These are phyloP conservation scores for Schoenoplectus tabernaemontani DNA, from an alignment of 202 grass and related monocot species.

Conservation along the genomic window DNA sequence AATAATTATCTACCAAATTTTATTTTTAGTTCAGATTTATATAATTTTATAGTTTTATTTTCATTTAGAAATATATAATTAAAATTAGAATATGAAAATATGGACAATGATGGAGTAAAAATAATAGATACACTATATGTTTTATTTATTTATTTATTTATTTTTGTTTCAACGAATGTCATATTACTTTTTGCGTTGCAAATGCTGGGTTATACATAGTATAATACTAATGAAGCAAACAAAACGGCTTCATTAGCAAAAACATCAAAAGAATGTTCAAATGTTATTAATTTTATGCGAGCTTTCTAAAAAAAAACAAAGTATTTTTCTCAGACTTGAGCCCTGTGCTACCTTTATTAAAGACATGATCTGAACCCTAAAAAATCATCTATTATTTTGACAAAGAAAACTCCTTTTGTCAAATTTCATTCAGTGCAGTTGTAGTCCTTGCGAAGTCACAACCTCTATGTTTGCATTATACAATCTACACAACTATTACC, in stretches of 20 bases:
- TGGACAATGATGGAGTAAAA: too few species aligned
- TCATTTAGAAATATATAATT: too few species aligned
- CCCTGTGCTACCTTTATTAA: background rate
- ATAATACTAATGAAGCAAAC: background rate
- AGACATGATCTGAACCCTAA: background rate
- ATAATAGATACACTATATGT: too few species aligned
- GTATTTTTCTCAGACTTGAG: background rate
- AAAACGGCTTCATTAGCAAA: background rate
- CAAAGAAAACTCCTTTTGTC: background rate
- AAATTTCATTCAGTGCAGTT: slow-evolving; percentile 7
- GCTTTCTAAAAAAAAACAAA: background rate
- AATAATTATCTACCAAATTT: too few species aligned
- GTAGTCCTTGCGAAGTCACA: background rate
- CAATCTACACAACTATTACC: background rate
- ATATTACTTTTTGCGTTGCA: background rate
- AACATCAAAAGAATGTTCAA: background rate
- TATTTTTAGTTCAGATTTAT: too few species aligned
- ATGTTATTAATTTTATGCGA: background rate
- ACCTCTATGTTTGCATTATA: background rate
- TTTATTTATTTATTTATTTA: too few species aligned
- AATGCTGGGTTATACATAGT: background rate
- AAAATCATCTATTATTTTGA: background rate
- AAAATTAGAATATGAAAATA: too few species aligned
- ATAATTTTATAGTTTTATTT: too few species aligned
- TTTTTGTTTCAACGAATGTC: background rate